A percentile compares a stretch with the other conserved stretches of the same genome.
These are phyloP conservation scores for Marasmius tenuissimus DNA, from an alignment of 1,284 basidiomycete genomes.

Conservation along the genomic window DNA sequence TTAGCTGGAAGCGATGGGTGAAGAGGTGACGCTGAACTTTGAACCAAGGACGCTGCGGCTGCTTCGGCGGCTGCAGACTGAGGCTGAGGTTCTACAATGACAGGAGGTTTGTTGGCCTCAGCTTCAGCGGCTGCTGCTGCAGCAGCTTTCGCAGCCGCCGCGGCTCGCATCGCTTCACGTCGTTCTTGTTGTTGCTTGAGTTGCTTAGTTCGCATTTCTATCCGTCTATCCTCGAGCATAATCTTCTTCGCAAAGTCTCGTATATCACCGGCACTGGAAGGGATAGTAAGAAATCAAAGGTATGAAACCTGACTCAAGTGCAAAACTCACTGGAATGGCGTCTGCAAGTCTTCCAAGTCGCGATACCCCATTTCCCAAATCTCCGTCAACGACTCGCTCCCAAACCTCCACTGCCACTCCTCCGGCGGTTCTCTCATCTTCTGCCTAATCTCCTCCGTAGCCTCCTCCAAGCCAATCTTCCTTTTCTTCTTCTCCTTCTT, in stretches of 20 bases:
- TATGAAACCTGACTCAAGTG: conserved; percentile 3
- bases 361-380: conserved; percentile 80
- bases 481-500: conserved; percentile 4
- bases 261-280: conserved; percentile 60
- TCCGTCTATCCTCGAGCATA: conserved; percentile 62
- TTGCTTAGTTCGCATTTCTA: conserved; percentile 58
- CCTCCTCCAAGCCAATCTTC: conserved; percentile 60
- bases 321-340: conserved; percentile 58
- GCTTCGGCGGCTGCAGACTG: conserved; percentile 7
- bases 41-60: conserved; percentile 19
- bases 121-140: conserved; percentile 19
- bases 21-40: conserved; percentile 37
- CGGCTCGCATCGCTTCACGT: conserved; percentile 33
- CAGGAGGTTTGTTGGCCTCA: conserved; percentile 14
- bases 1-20: conserved; percentile 68
- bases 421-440: conserved; percentile 54
- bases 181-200: conserved; percentile 39
- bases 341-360: conserved; percentile 59
- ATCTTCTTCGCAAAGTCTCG: conserved; percentile 72
- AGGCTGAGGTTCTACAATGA: conserved; percentile 22
- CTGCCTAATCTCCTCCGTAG: conserved; percentile 49
- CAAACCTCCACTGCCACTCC: conserved; percentile 61
- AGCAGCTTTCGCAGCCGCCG: conserved; percentile 26
- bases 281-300: neutral
- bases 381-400: conserved; percentile 68